phyloP scores from a whole-genome alignment of 345 rosid species.

The Hibiscus mutabilis region DNA sequence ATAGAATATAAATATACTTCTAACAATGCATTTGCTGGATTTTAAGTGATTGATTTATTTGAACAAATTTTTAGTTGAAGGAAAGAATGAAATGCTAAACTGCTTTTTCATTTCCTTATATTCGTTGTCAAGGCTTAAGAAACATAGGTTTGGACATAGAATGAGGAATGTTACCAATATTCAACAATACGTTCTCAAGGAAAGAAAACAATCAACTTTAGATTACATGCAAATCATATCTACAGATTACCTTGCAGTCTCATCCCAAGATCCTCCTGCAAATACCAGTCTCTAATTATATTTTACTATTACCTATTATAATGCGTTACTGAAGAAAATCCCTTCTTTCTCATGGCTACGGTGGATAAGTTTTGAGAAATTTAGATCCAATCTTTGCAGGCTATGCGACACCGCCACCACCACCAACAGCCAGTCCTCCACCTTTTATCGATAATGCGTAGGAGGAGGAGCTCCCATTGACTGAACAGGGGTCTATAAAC shows the following conservation, averaged over 20 bases:
- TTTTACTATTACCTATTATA: not conserved
- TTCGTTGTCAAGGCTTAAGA: not conserved
- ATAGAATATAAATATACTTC: not conserved
- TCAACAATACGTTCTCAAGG: not conserved
- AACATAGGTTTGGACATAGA: too few relatives aligned
- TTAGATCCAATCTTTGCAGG: not conserved
- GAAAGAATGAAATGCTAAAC: not conserved
- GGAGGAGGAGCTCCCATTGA: constrained; percentile 6
- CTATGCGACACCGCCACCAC: not conserved
- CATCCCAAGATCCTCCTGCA: not conserved
- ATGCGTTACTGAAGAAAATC: not conserved
- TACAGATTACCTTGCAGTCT: not conserved
- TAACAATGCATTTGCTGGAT: not conserved
- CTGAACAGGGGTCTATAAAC: constrained; percentile 28
- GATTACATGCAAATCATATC: not conserved
- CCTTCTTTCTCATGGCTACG: not conserved
- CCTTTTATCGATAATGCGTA: constrained; percentile 48
- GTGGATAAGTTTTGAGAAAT: not conserved
- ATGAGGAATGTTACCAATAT: too few relatives aligned
- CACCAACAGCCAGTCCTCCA: constrained; percentile 1
- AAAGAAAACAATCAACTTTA: not conserved
- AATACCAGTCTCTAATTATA: not conserved
- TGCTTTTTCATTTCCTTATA: too few relatives aligned
- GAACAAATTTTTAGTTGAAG: not conserved
- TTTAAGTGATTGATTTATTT: not conserved